phyloP scores from a whole-genome alignment of 768 basidiomycete species.

The Lanmaoa rubissima region DNA sequence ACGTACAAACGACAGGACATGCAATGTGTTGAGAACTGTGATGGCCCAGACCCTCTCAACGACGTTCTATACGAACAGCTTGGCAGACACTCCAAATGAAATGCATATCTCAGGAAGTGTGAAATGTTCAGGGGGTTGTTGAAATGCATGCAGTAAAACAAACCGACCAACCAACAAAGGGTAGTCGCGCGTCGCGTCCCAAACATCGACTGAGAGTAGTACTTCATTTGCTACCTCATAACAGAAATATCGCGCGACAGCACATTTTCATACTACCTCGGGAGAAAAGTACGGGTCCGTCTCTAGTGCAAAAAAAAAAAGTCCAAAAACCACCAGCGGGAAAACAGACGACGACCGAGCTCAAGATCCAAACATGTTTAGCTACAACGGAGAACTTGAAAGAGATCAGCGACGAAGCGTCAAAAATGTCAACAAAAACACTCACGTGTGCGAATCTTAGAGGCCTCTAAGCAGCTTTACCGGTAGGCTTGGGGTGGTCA shows the following conservation, averaged over 20 bases:
- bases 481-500: neutral
- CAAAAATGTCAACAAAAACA: neutral
- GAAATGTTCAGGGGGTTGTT: no score
- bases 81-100: no score
- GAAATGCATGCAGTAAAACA: no score
- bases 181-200: no score
- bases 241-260: neutral
- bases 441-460: neutral
- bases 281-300: neutral
- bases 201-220: neutral
- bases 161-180: no score
- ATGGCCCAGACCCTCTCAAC: conserved; percentile 53
- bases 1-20: no score
- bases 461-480: neutral
- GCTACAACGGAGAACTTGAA: no score
- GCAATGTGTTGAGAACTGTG: conserved; percentile 97
- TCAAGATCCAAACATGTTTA: no score
- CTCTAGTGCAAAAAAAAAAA: neutral
- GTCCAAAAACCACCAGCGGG: neutral
- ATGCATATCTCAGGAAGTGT: no score
- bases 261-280: neutral
- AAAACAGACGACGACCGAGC: neutral
- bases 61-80: conserved; percentile 88
- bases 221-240: neutral
- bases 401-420: neutral